Conservation (phyloP, 2,329 filamentous ascomycete species). For the Aurifilum marmelostoma region DNA sequence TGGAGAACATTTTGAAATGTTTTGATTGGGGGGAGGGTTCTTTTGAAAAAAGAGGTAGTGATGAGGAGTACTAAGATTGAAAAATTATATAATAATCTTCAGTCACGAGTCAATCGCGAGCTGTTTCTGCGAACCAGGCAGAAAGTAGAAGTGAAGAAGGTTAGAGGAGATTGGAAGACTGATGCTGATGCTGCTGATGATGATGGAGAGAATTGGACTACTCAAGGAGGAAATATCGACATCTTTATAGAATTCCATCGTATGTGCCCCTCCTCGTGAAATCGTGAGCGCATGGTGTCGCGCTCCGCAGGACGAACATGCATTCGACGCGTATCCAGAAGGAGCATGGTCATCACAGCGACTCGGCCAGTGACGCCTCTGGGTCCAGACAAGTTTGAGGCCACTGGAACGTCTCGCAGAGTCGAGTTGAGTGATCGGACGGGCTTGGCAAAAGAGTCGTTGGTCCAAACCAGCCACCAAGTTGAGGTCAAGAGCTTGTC, state of each 20-base stretch:
- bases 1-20: constrained; percentile 26
- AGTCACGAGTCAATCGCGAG: constrained; percentile 27
- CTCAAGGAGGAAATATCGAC: background rate
- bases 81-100: constrained; percentile 2
- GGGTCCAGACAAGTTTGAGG: constrained; percentile 24
- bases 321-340: background rate
- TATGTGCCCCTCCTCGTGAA: background rate
- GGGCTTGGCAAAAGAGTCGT: constrained; percentile 10
- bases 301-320: background rate
- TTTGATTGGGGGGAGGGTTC: background rate
- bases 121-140: constrained; percentile 28
- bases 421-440: constrained; percentile 18
- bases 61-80: background rate
- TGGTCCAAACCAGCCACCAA: background rate
- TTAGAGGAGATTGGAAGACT: constrained; percentile 15
- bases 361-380: background rate
- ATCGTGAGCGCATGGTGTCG: background rate
- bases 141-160: constrained; percentile 10
- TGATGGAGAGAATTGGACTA: constrained; percentile 13
- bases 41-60: background rate
- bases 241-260: constrained; percentile 20
- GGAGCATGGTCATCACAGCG: background rate
- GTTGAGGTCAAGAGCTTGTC: constrained; percentile 5
- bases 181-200: constrained; percentile 28
- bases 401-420: constrained; percentile 23